Evolutionary conservation across 2,329 filamentous ascomycete genomes (phyloP).

Genomic region (Balansia obtecta): DNA sequence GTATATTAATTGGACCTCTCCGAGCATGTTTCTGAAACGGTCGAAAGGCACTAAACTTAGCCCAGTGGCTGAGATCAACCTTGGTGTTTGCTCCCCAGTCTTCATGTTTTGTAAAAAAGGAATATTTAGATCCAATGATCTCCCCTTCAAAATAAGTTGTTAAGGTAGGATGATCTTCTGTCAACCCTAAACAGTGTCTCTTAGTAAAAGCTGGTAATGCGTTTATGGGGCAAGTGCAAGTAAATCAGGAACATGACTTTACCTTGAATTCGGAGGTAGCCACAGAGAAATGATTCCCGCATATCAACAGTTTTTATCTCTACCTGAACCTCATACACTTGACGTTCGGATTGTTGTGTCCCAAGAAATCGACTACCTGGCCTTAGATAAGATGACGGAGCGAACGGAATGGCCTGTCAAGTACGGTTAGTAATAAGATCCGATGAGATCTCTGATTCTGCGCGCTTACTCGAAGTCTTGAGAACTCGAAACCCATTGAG

Average conservation of each 20-base stretch:
- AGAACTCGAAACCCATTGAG: slow-evolving; percentile 26
- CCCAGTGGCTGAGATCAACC: slow-evolving; percentile 88
- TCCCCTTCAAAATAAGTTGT: slow-evolving; percentile 98
- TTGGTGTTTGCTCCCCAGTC: slow-evolving; percentile 88
- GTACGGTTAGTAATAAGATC: slow-evolving; percentile 4
- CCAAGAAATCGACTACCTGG: slow-evolving; percentile 81
- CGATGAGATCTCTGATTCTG: slow-evolving; percentile 1
- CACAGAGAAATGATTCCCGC: slow-evolving; percentile 85
- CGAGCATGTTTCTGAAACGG: slow-evolving; percentile 51
- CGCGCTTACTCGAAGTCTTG: slow-evolving; percentile 22
- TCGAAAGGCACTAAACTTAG: slow-evolving; percentile 75
- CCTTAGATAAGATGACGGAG: slow-evolving; percentile 77
- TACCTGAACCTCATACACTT: slow-evolving; percentile 90
- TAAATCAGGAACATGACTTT: neutral
- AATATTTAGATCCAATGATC: slow-evolving; percentile 89
- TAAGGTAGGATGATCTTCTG: slow-evolving; percentile 90
- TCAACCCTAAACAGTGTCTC: slow-evolving; percentile 51
- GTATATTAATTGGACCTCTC: slow-evolving; percentile 42
- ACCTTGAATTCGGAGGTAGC: slow-evolving; percentile 94
- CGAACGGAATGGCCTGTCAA: slow-evolving; percentile 55
- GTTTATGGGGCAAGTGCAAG: too few species aligned
- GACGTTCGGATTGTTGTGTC: slow-evolving; percentile 84
- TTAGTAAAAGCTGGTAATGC: neutral
- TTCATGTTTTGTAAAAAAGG: slow-evolving; percentile 81
- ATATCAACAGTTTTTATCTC: slow-evolving; percentile 96